Conservation (phyloP, 1,284 basidiomycete species). For the Hemileccinum hortonii region DNA sequence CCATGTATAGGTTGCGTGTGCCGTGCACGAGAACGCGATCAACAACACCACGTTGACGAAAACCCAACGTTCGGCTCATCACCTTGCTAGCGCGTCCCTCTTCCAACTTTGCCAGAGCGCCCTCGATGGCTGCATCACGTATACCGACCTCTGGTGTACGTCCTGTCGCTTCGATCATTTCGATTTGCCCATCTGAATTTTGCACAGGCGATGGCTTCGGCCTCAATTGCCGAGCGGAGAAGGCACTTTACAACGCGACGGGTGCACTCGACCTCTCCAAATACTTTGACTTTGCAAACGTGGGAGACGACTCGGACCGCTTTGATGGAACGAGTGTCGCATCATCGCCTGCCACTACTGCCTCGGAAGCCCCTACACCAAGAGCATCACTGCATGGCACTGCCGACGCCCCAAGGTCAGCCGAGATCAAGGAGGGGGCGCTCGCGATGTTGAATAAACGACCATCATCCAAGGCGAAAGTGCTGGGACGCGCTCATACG, state of each 20-base stretch:
- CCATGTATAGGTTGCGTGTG: conserved; percentile 19
- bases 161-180: neutral
- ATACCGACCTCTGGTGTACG: conserved; percentile 15
- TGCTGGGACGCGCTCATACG: conserved; percentile 17
- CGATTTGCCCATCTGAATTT: conserved; percentile 1
- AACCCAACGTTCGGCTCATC: conserved; percentile 8
- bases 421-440: conserved; percentile 3
- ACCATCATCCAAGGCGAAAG: neutral
- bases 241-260: neutral
- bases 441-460: neutral
- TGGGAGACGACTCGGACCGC: neutral
- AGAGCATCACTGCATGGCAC: neutral
- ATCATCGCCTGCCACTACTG: neutral
- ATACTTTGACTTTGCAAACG: neutral
- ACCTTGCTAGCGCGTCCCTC: conserved; percentile 12
- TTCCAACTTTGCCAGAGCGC: conserved; percentile 9
- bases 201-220: conserved; percentile 13
- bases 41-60: conserved; percentile 13
- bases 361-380: neutral
- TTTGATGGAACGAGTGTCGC: neutral
- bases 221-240: conserved; percentile 8
- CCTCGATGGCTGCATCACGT: neutral
- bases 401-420: neutral
- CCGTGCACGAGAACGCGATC: conserved; percentile 26
- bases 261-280: conserved; percentile 10